These are phyloP conservation scores for Mortierella sp. DNA, from an alignment of 371 early-diverging fungal genomes.

Conservation along the genomic window DNA sequence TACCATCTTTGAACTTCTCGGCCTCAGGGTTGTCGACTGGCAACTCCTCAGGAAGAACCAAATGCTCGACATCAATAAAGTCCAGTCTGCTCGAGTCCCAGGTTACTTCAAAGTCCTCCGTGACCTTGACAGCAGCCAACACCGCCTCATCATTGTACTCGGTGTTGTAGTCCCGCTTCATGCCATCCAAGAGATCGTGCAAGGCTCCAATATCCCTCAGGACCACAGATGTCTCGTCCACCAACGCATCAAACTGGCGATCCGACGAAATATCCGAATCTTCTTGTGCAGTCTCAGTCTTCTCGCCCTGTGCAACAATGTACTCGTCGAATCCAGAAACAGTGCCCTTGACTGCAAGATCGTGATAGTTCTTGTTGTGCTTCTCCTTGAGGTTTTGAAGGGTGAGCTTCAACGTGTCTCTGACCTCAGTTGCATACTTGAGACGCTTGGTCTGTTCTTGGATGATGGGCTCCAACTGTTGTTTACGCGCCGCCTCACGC, in stretches of 20 bases:
- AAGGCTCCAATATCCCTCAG: constrained; percentile 35
- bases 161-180: constrained; percentile 43
- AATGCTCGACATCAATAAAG: constrained; percentile 25
- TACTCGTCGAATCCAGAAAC: constrained; percentile 75
- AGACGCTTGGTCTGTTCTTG: constrained; percentile 59
- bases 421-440: constrained; percentile 29
- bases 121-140: constrained; percentile 35
- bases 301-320: constrained; percentile 18
- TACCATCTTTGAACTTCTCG: constrained; percentile 33
- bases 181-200: constrained; percentile 28
- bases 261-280: constrained; percentile 7
- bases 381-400: constrained; percentile 74
- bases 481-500: constrained; percentile 24
- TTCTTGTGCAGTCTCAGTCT: neutral
- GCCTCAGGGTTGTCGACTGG: constrained; percentile 31
- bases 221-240: constrained; percentile 24
- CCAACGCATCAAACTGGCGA: constrained; percentile 10
- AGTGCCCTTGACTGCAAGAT: constrained; percentile 79
- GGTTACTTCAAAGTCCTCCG: constrained; percentile 24
- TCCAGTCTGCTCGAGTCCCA: constrained; percentile 32
- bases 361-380: constrained; percentile 86
- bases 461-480: constrained; percentile 34
- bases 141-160: constrained; percentile 55
- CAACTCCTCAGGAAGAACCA: constrained; percentile 33
- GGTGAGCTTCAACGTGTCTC: constrained; percentile 28